These are phyloP conservation scores for Penicillium chermesinum DNA, from an alignment of 495 filamentous ascomycete species.

Conservation along the genomic window DNA sequence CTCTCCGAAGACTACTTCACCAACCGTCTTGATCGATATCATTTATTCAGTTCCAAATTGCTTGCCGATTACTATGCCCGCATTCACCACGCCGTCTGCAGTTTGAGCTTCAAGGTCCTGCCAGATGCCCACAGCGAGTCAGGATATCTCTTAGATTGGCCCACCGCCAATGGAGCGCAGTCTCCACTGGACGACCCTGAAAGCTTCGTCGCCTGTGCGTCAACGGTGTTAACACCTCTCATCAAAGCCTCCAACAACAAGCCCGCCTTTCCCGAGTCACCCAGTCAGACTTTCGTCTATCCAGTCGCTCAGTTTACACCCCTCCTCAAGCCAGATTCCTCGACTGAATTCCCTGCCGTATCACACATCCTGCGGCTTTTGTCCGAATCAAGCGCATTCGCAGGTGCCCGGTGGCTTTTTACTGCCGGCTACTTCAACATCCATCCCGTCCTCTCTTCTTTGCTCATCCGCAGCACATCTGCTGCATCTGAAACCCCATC, in stretches of 20 bases:
- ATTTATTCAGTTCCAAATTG: slow-evolving; percentile 73
- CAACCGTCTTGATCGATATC: slow-evolving; percentile 90
- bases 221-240: slow-evolving; percentile 58
- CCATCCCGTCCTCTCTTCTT: slow-evolving; percentile 68
- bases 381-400: slow-evolving; percentile 49
- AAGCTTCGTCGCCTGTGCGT: slow-evolving; percentile 64
- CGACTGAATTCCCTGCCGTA: slow-evolving; percentile 82
- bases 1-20: slow-evolving; percentile 94
- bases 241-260: slow-evolving; percentile 47
- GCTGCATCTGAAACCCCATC: slow-evolving; percentile 23
- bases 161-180: slow-evolving; percentile 62
- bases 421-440: slow-evolving; percentile 99
- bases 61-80: slow-evolving; percentile 77
- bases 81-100: slow-evolving; percentile 71
- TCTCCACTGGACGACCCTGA: slow-evolving; percentile 65
- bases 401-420: slow-evolving; percentile 79
- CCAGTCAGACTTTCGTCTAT: slow-evolving; percentile 70
- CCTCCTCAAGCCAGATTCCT: slow-evolving; percentile 69
- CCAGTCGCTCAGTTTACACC: slow-evolving; percentile 79
- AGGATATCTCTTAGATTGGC: slow-evolving; percentile 76
- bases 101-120: slow-evolving; percentile 73
- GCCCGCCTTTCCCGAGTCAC: slow-evolving; percentile 22
- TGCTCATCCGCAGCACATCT: slow-evolving; percentile 62
- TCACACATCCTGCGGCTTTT: slow-evolving; percentile 66
- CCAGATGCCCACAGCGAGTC: slow-evolving; percentile 51